Evolutionary conservation across 345 rosid species (phyloP).

Genomic region (Carallia pectinifolia): DNA sequence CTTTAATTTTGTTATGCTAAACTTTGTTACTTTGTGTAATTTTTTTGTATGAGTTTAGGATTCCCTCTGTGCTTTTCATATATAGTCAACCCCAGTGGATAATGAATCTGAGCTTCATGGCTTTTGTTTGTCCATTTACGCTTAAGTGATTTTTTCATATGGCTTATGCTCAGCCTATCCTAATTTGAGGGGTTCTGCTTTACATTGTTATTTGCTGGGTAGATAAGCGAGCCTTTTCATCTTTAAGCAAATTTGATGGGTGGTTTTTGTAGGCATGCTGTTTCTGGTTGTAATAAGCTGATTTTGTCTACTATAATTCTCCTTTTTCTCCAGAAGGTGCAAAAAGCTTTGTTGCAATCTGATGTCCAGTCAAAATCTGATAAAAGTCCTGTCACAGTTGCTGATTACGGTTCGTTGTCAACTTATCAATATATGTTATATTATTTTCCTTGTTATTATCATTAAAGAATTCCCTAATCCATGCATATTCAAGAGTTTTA

Average conservation of each 20-base stretch:
- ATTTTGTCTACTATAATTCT: slow-evolving; percentile 11
- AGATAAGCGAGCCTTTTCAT: not conserved
- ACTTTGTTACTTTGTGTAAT: not conserved
- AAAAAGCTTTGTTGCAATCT: slow-evolving; percentile 72
- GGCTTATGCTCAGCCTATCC: too few species aligned
- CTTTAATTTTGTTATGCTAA: too few species aligned
- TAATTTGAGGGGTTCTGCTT: too few species aligned
- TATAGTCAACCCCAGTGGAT: too few species aligned
- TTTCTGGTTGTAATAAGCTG: slow-evolving; percentile 6
- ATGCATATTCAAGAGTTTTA: not conserved
- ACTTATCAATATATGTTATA: not conserved
- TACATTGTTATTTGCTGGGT: too few species aligned
- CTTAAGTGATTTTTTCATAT: too few species aligned
- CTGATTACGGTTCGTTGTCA: slow-evolving; percentile 77
- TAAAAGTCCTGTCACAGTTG: slow-evolving; percentile 91
- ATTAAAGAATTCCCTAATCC: not conserved
- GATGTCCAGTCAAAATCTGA: slow-evolving; percentile 91
- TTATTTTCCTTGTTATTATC: not conserved
- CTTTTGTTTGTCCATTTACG: too few species aligned
- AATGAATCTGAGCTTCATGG: too few species aligned
- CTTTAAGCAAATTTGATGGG: not conserved
- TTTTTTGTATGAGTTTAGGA: too few species aligned
- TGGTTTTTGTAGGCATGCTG: not conserved
- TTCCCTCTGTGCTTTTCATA: too few species aligned
- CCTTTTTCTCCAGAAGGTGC: slow-evolving; percentile 63